These are phyloP conservation scores for Symbiodinium pilosum DNA, from an alignment of 73 alveolate species.

Conservation along the genomic window DNA sequence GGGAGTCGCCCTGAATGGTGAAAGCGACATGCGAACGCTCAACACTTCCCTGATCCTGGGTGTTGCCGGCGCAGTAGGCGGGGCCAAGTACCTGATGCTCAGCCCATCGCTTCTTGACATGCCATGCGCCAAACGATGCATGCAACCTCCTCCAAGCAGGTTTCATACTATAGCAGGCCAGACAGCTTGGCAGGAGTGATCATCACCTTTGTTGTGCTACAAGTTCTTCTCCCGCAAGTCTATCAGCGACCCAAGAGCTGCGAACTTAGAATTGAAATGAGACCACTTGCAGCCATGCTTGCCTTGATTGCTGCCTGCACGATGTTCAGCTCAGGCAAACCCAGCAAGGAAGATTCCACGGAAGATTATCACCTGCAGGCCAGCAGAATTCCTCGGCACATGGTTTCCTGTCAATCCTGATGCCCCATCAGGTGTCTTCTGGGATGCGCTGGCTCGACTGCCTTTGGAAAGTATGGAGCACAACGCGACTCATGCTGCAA, in stretches of 20 bases:
- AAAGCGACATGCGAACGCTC: constrained; percentile 39
- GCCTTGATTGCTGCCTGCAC: not conserved
- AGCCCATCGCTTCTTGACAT: no score
- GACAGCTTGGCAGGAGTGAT: constrained; percentile 63
- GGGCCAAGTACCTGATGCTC: no score
- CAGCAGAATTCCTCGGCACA: not conserved
- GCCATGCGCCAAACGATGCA: no score
- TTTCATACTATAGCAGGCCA: no score
- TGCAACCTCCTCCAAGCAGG: not conserved
- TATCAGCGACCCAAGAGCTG: not conserved
- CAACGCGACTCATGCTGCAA: constrained; percentile 11
- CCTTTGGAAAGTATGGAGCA: constrained; percentile 80
- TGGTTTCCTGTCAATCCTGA: no score
- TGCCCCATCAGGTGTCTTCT: constrained; percentile 35
- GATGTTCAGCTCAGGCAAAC: not conserved
- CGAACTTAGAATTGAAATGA: not conserved
- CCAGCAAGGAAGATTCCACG: not conserved
- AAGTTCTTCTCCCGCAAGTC: constrained; percentile 57
- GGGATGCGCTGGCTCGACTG: constrained; percentile 63
- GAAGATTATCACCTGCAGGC: constrained; percentile 28
- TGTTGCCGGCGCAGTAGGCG: constrained; percentile 27
- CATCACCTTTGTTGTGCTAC: constrained; percentile 31
- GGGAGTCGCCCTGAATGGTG: constrained; percentile 91
- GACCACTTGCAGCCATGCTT: no score
- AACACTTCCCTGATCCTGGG: constrained; percentile 63